These are phyloP conservation scores for Parafenestella ontariensis DNA, from an alignment of 2,329 filamentous ascomycete species.

Conservation along the genomic window DNA sequence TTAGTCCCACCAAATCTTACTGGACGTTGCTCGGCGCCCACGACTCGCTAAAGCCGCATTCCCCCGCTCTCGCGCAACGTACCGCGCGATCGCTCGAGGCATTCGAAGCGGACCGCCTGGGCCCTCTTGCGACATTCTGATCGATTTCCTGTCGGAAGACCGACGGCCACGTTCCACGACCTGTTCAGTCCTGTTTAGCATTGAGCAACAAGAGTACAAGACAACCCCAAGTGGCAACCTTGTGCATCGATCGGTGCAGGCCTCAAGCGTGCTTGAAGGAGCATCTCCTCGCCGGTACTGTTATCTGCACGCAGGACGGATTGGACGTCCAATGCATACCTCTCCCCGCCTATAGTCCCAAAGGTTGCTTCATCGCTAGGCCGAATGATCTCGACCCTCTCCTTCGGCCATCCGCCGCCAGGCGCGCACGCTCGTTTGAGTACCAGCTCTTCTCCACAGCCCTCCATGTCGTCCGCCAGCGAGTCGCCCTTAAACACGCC, in stretches of 20 bases:
- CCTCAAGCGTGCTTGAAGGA: constrained; percentile 2
- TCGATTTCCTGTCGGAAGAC: constrained; percentile 12
- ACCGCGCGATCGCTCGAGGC: constrained; percentile 41
- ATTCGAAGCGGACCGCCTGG: constrained; percentile 33
- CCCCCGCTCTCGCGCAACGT: constrained; percentile 43
- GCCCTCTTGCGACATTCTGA: constrained; percentile 27
- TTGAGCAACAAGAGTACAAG: constrained; percentile 11
- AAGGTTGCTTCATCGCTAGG: constrained; percentile 20
- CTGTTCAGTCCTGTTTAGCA: constrained; percentile 12
- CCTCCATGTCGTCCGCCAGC: constrained; percentile 51
- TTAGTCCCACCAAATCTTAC: constrained; percentile 35
- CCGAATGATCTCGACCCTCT: constrained; percentile 46
- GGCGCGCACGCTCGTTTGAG: constrained; percentile 44
- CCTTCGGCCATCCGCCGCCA: constrained; percentile 45
- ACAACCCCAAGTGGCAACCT: constrained; percentile 16
- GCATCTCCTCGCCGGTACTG: constrained; percentile 10
- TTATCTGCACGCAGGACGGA: constrained; percentile 5
- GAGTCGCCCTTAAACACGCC: constrained; percentile 48
- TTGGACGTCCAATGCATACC: constrained; percentile 36
- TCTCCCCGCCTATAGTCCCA: constrained; percentile 24
- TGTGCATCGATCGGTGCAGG: constrained; percentile 8
- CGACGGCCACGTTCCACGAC: constrained; percentile 15
- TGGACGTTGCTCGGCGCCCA: constrained; percentile 36
- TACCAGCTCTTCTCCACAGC: constrained; percentile 50
- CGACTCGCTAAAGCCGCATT: constrained; percentile 45